A percentile compares a stretch with the other conserved stretches of the same genome.
Evolutionary conservation across 352 stramenopile genomes (phyloP).

Genomic region (Globisporangium spinosum): DNA sequence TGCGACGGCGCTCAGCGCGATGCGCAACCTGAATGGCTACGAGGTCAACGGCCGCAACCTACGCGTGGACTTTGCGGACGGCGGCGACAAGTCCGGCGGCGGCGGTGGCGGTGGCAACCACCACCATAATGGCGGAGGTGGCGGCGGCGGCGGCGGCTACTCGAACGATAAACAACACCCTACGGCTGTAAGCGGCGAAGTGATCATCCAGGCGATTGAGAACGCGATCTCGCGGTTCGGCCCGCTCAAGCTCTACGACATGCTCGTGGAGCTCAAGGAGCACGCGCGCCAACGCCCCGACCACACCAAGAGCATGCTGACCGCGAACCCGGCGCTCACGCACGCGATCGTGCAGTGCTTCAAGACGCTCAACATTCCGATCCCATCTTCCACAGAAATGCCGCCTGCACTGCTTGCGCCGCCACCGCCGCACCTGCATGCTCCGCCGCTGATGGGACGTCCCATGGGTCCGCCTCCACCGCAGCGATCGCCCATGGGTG

Average conservation of each 20-base stretch:
- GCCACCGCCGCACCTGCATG: constrained; percentile 11
- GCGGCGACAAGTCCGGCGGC: constrained; percentile 50
- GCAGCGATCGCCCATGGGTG: constrained; percentile 27
- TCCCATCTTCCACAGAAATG: constrained; percentile 51
- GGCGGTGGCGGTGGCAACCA: constrained; percentile 22
- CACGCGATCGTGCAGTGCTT: constrained; percentile 85
- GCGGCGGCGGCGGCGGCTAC: constrained; percentile 9
- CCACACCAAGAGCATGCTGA: constrained; percentile 71
- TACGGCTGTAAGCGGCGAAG: constrained; percentile 61
- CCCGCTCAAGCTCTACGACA: constrained; percentile 81
- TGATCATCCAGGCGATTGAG: constrained; percentile 78
- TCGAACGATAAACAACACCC: constrained; percentile 25
- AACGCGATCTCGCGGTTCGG: constrained; percentile 60
- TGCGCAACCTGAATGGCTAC: constrained; percentile 85
- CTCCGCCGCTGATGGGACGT: constrained; percentile 13
- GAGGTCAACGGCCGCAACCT: constrained; percentile 83
- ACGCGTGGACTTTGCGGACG: constrained; percentile 81
- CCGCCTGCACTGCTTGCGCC: constrained; percentile 43
- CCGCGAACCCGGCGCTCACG: constrained; percentile 73
- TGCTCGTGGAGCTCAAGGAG: constrained; percentile 77
- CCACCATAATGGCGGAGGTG: constrained; percentile 12
- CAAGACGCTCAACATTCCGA: constrained; percentile 81
- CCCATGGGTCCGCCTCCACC: constrained; percentile 11
- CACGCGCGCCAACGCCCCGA: constrained; percentile 73
- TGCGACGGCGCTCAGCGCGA: constrained; percentile 76